phyloP scores from a whole-genome alignment of 2,329 filamentous ascomycete genomes.

The Cryphonectria parasitica region DNA sequence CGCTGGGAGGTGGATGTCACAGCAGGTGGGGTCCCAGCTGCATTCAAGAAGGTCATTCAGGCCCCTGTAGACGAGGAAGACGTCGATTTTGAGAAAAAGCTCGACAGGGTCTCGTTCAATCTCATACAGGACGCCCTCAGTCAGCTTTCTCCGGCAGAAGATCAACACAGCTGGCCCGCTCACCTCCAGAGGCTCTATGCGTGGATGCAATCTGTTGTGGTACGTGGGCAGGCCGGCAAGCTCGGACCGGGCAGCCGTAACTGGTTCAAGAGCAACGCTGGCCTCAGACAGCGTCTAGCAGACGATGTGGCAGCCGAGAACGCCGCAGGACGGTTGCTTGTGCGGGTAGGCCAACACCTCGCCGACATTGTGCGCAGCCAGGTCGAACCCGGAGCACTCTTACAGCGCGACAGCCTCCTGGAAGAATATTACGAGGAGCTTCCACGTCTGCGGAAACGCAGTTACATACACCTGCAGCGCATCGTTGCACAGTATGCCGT shows the following conservation, averaged over 20 bases:
- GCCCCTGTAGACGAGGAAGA: conserved; percentile 6
- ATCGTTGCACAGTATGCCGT: conserved; percentile 7
- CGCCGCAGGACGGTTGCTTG: conserved; percentile 37
- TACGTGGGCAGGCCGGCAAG: not conserved
- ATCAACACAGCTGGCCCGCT: not conserved
- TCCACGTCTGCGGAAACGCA: conserved; percentile 32
- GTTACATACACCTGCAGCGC: conserved; percentile 13
- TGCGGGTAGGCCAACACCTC: conserved; percentile 38
- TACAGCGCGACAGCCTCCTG: conserved; percentile 41
- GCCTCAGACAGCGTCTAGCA: not conserved
- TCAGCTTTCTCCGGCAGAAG: not conserved
- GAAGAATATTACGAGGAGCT: conserved; percentile 36
- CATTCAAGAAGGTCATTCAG: conserved; percentile 8
- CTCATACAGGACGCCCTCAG: conserved; percentile 9
- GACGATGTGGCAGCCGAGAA: conserved; percentile 30
- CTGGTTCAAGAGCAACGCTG: not conserved
- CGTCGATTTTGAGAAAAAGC: not conserved
- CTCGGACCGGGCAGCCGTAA: conserved; percentile 4
- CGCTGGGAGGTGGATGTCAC: conserved; percentile 21
- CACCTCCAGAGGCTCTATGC: not conserved
- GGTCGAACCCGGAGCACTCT: conserved; percentile 38
- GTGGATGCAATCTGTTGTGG: conserved; percentile 7
- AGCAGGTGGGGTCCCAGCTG: not conserved
- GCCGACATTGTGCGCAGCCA: conserved; percentile 39
- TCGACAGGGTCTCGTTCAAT: conserved; percentile 23